A percentile compares a stretch with the other conserved stretches of the same genome.
These are phyloP conservation scores for Iberis pinnata DNA, from an alignment of 345 rosid genomes.

Conservation along the genomic window DNA sequence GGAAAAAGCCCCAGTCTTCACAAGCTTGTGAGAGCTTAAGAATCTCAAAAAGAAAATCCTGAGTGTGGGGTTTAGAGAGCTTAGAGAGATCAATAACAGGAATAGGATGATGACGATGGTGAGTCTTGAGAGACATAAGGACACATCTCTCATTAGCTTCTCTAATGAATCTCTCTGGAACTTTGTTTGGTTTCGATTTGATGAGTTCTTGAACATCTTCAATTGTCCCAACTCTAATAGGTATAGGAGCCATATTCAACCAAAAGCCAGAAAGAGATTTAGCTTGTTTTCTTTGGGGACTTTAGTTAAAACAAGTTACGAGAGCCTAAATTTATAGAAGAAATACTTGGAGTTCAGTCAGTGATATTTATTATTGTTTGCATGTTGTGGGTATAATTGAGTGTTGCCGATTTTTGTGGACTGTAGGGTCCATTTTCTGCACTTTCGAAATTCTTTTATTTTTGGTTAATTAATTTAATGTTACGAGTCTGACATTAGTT, in stretches of 20 bases:
- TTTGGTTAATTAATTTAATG: too few relatives aligned
- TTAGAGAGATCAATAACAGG: conserved; percentile 68
- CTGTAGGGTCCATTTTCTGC: conserved; percentile 23
- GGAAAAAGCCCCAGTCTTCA: conserved; percentile 93
- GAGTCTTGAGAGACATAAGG: conserved; percentile 22
- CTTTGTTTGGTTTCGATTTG: conserved; percentile 44
- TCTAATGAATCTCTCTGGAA: conserved; percentile 74
- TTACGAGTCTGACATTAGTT: too few relatives aligned
- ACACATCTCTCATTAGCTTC: conserved; percentile 53
- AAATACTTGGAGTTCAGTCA: conserved; percentile 5
- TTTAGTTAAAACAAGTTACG: conserved; percentile 12
- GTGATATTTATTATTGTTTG: conserved; percentile 5
- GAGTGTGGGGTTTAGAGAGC: conserved; percentile 35
- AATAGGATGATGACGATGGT: conserved; percentile 29
- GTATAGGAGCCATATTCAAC: conserved; percentile 56
- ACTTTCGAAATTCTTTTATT: conserved; percentile 22
- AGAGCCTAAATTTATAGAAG: conserved; percentile 20
- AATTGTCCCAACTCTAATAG: conserved; percentile 63
- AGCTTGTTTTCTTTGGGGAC: background rate
- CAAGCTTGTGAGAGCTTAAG: conserved; percentile 57
- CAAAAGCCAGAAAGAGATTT: conserved; percentile 5
- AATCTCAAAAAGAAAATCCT: conserved; percentile 34
- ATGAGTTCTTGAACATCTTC: conserved; percentile 91
- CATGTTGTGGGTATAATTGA: conserved; percentile 29
- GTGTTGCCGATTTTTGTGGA: conserved; percentile 27